Evolutionary conservation across 2,329 filamentous ascomycete genomes (phyloP), one percentile per base, ranked within the genome.

Genomic region (Aspergillus sp.): DNA sequence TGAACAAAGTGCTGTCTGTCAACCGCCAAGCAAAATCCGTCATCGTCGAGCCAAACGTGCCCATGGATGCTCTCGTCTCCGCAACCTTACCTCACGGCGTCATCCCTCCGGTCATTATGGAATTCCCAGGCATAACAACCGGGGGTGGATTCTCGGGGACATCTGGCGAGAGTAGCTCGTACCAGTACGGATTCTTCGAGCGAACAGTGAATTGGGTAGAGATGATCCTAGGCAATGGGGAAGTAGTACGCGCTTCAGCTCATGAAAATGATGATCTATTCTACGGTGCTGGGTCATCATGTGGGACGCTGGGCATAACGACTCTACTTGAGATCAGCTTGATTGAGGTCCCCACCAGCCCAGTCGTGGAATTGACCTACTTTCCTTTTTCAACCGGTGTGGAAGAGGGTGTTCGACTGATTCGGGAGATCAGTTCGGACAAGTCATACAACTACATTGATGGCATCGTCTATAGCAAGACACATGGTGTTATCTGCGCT

Each of bases 41-140:
- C 6, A 62, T 84, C n/a, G 82, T 85, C 0, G 81, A 86, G 56
- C 81, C 82, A 0, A 86, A 85, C 51, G 82, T 86, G 4, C 69
- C 79, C 0, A 86, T 86, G 81, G 81, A 83, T 40, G 65, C 66
- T 1, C 68, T 86, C 2, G 75, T 85, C 1, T 72, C 76, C 39
- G 77, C 72, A 1, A 81, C 80, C 0, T 51, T 82, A 35, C 60
- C 65, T 5, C 56, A 77, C 39, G 76, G 76, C 0, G 64, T 85
- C 0, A 61, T 86, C 1, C 81, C 75, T 0, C 77, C 75, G 0
- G 80, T 86, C 0, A 80, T 86, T 3, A 85, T 85, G 77, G 83
- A 86, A 52, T 81, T 86, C 40, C 82, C 82, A 0, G 80, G 80
- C 0, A 86, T 86, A 47, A 86, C 83, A 0, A 77, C 76, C 0